phyloP scores from a whole-genome alignment of 2,329 filamentous ascomycete genomes.

The Trichoderma sp. region DNA sequence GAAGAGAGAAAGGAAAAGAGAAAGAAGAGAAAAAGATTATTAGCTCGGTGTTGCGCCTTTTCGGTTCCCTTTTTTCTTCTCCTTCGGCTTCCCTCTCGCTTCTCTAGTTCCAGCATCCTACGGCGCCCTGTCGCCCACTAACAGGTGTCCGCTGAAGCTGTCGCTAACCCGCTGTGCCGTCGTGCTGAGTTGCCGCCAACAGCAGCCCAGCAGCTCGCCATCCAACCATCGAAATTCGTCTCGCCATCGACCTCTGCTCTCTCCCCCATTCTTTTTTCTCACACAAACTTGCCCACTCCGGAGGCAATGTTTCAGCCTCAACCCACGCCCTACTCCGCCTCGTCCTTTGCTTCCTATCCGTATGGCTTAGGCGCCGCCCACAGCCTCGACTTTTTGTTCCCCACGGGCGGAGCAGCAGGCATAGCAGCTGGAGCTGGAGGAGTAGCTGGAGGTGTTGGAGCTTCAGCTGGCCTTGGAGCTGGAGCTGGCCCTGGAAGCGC shows the following conservation, averaged over 20 bases:
- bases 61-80: background rate
- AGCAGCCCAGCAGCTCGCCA: background rate
- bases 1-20: background rate
- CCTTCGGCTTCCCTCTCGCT: background rate
- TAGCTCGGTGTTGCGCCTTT: background rate
- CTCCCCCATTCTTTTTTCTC: background rate
- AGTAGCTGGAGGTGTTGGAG: background rate
- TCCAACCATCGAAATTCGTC: background rate
- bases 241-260: background rate
- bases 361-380: slow-evolving; percentile 38
- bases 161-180: background rate
- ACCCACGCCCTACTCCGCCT: slow-evolving; percentile 47
- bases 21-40: background rate
- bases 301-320: slow-evolving; percentile 57
- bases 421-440: background rate
- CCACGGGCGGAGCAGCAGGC: slow-evolving; percentile 11
- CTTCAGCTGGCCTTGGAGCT: background rate
- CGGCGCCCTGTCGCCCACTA: background rate
- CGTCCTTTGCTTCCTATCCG: slow-evolving; percentile 34
- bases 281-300: background rate
- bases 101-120: background rate
- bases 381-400: slow-evolving; percentile 24
- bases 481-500: slow-evolving; percentile 9
- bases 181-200: background rate
- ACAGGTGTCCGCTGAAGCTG: background rate